A percentile compares a stretch with the other conserved stretches of the same genome.
These are phyloP conservation scores for Purpureocillium lavendulum DNA, from an alignment of 2,329 filamentous ascomycete species.

Conservation along the genomic window DNA sequence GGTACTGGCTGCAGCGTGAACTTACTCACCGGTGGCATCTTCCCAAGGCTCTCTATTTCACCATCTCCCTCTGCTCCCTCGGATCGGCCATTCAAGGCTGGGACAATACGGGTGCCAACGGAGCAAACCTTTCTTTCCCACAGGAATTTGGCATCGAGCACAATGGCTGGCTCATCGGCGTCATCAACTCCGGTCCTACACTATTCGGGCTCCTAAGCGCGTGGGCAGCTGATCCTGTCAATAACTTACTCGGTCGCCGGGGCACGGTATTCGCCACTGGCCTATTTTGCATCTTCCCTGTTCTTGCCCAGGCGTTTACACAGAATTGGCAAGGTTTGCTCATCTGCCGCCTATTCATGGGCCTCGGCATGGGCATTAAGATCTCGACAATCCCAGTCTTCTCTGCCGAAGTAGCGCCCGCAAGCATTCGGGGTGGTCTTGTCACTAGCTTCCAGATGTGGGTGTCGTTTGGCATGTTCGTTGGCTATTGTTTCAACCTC, in stretches of 20 bases:
- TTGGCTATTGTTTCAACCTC: constrained; percentile 58
- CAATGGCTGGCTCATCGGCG: constrained; percentile 44
- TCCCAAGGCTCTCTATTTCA: constrained; percentile 16
- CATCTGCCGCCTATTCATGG: constrained; percentile 36
- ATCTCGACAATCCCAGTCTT: constrained; percentile 40
- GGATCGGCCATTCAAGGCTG: constrained; percentile 28
- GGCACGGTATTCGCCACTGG: constrained; percentile 43
- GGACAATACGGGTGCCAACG: constrained; percentile 34
- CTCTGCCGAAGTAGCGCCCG: constrained; percentile 40
- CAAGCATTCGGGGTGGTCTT: constrained; percentile 38
- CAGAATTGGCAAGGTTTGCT: constrained; percentile 42
- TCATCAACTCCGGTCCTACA: constrained; percentile 38
- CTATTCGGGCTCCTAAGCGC: constrained; percentile 13
- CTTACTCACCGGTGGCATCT: constrained; percentile 19
- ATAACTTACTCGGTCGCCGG: constrained; percentile 16
- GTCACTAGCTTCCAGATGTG: constrained; percentile 45
- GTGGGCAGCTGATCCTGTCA: constrained; percentile 28
- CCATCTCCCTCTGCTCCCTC: constrained; percentile 19
- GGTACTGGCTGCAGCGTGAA: constrained; percentile 13
- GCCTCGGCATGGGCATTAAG: constrained; percentile 50
- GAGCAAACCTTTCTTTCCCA: constrained; percentile 29
- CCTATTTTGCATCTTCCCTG: constrained; percentile 45
- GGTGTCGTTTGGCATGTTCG: constrained; percentile 47
- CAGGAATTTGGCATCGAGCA: constrained; percentile 23
- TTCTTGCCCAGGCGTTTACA: constrained; percentile 43